Percentiles rank a stretch among this genome's conserved stretches.
phyloP scores from a whole-genome alignment of 371 early-diverging fungal species.

The Saksenaea oblongispora region DNA sequence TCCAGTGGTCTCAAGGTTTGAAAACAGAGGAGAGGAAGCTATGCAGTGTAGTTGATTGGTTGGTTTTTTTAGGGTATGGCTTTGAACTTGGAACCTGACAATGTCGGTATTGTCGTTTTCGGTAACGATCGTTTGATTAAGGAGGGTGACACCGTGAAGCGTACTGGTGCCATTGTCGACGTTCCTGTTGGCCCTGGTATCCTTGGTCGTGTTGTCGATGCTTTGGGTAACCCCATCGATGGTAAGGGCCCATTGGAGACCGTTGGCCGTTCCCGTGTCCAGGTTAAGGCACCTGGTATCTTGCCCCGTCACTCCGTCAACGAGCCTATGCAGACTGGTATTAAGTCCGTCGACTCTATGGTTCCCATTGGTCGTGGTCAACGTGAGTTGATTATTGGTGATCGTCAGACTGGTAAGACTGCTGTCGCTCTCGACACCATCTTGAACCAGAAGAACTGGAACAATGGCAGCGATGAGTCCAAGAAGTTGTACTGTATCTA shows the following conservation, averaged over 20 bases:
- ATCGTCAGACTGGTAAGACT: slow-evolving; percentile 98
- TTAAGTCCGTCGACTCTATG: slow-evolving; percentile 98
- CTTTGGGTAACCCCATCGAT: slow-evolving; percentile 97
- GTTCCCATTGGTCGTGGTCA: slow-evolving; percentile 98
- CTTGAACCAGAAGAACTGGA: slow-evolving; percentile 96
- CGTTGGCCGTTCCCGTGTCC: slow-evolving; percentile 82
- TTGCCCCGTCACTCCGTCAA: slow-evolving; percentile 96
- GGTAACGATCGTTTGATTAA: slow-evolving; percentile 92
- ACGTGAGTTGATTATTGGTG: slow-evolving; percentile 98
- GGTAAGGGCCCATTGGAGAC: slow-evolving; percentile 91
- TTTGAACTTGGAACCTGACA: slow-evolving; percentile 93
- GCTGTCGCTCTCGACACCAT: slow-evolving; percentile 95
- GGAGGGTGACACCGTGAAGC: slow-evolving; percentile 96
- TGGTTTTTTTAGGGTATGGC: slow-evolving; percentile 81
- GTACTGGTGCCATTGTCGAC: slow-evolving; percentile 96
- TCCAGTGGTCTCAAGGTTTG: slow-evolving; percentile 93
- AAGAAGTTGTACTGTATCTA: slow-evolving; percentile 89
- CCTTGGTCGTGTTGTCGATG: slow-evolving; percentile 96
- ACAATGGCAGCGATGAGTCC: slow-evolving; percentile 62
- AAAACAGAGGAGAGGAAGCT: slow-evolving; percentile 82
- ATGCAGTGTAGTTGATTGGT: background rate
- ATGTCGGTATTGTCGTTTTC: slow-evolving; percentile 96
- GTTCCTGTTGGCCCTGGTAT: slow-evolving; percentile 91
- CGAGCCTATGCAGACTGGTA: slow-evolving; percentile 98
- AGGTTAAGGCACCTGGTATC: slow-evolving; percentile 97